phyloP scores from a whole-genome alignment of 805 yeast species.

The Sporopachydermia quercuum region DNA sequence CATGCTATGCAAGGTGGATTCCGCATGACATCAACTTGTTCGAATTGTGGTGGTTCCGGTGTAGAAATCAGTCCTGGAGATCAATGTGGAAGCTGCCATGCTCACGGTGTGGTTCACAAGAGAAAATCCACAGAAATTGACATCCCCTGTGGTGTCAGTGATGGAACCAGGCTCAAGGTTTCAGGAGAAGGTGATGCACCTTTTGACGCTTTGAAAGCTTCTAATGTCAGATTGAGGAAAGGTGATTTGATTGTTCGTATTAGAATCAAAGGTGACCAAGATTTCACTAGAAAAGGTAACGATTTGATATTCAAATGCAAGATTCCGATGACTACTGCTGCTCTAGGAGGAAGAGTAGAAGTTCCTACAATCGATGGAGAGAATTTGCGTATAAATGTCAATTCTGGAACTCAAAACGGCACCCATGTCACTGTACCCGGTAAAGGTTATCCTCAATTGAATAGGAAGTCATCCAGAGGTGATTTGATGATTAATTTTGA shows the following conservation, averaged over 20 bases:
- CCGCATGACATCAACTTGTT: slow-evolving; percentile 92
- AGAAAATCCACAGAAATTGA: slow-evolving; percentile 65
- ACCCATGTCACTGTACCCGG: slow-evolving; percentile 62
- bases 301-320: slow-evolving; percentile 51
- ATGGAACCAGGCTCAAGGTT: slow-evolving; percentile 74
- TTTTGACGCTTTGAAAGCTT: slow-evolving; percentile 45
- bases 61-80: slow-evolving; percentile 53
- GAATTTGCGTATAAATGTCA: slow-evolving; percentile 59
- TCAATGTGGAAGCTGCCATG: slow-evolving; percentile 71
- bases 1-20: slow-evolving; percentile 85
- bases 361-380: slow-evolving; percentile 86
- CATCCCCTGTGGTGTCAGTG: slow-evolving; percentile 77
- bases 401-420: slow-evolving; percentile 75
- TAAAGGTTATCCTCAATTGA: slow-evolving; percentile 68
- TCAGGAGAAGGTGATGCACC: slow-evolving; percentile 90
- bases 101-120: slow-evolving; percentile 67
- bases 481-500: slow-evolving; percentile 62
- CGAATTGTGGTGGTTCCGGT: slow-evolving; percentile 78
- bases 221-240: slow-evolving; percentile 49
- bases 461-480: slow-evolving; percentile 45
- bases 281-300: slow-evolving; percentile 50
- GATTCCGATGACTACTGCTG: slow-evolving; percentile 90
- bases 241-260: slow-evolving; percentile 86
- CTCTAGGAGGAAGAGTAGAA: slow-evolving; percentile 80
- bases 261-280: slow-evolving; percentile 58